Conservation (phyloP, 805 yeast species). For the Schwanniomyces sp. region DNA sequence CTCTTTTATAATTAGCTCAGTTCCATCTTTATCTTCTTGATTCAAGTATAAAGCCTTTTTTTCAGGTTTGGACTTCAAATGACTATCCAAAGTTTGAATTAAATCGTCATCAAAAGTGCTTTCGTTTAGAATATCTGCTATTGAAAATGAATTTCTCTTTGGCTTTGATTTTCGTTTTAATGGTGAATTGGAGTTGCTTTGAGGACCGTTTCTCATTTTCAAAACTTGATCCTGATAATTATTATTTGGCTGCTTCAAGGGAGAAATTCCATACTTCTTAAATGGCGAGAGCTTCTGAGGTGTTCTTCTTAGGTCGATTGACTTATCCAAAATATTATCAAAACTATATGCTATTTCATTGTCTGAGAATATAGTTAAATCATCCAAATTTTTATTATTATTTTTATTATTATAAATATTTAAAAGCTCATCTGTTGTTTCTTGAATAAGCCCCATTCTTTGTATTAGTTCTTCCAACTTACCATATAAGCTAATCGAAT, state of each 20-base stretch:
- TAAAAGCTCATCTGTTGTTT: conserved; percentile 13
- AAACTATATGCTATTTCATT: conserved; percentile 11
- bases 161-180: conserved; percentile 5
- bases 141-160: not conserved
- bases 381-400: conserved; percentile 5
- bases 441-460: conserved; percentile 1
- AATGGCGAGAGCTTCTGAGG: conserved; percentile 3
- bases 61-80: not conserved
- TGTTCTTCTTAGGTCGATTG: conserved; percentile 4
- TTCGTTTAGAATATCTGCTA: conserved; percentile 1
- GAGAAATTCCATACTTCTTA: conserved; percentile 8
- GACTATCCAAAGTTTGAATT: conserved; percentile 1
- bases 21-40: conserved; percentile 6
- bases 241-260: conserved; percentile 14
- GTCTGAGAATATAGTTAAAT: conserved; percentile 18
- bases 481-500: not conserved
- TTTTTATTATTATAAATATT: conserved; percentile 6
- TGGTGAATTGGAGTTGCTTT: conserved; percentile 11
- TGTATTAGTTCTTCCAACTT: not conserved
- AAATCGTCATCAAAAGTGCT: conserved; percentile 4
- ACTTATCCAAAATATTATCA: conserved; percentile 8
- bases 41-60: not conserved
- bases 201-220: conserved; percentile 6
- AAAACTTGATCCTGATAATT: conserved; percentile 17
- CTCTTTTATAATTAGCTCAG: conserved; percentile 23